Evolutionary conservation across 257 asterid genomes (phyloP).

Genomic region (Primulina eburnea): DNA sequence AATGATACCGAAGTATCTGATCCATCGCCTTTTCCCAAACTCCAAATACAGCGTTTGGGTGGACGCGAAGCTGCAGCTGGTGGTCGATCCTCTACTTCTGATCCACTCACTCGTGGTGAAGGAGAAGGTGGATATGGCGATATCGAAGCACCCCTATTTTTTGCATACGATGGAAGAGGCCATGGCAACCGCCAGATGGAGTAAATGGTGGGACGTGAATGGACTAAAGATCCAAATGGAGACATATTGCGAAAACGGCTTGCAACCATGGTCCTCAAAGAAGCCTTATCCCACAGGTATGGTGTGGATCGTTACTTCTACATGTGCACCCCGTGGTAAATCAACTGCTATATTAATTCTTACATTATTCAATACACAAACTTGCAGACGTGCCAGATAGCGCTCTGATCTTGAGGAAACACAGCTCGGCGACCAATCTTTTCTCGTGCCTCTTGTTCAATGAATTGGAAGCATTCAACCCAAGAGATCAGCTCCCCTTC

Average conservation of each 20-base stretch:
- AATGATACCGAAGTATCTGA: conserved; percentile 57
- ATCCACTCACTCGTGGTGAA: conserved; percentile 61
- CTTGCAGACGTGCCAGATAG: conserved; percentile 77
- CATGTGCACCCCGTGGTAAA: neutral
- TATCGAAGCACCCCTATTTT: conserved; percentile 73
- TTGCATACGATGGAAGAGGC: conserved; percentile 87
- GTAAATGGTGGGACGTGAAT: conserved; percentile 84
- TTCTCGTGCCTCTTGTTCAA: conserved; percentile 85
- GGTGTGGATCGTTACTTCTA: neutral
- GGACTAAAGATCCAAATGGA: conserved; percentile 71
- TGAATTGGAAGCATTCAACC: conserved; percentile 85
- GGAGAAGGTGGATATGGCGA: conserved; percentile 75
- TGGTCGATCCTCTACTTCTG: conserved; percentile 74
- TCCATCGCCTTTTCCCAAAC: conserved; percentile 83
- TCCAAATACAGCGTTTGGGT: conserved; percentile 81
- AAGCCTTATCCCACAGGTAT: conserved; percentile 87
- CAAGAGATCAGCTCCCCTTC: conserved; percentile 84
- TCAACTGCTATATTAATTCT: too few relatives aligned
- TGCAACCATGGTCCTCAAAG: conserved; percentile 72
- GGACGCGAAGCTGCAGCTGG: conserved; percentile 86
- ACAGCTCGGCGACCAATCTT: conserved; percentile 47
- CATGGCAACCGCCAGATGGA: conserved; percentile 88
- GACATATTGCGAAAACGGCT: conserved; percentile 73
- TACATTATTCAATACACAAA: too few relatives aligned
- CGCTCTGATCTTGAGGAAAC: conserved; percentile 73